Evolutionary conservation across 2,329 filamentous ascomycete species (phyloP).

Genomic region (Sporothrix brunneoviolacea): DNA sequence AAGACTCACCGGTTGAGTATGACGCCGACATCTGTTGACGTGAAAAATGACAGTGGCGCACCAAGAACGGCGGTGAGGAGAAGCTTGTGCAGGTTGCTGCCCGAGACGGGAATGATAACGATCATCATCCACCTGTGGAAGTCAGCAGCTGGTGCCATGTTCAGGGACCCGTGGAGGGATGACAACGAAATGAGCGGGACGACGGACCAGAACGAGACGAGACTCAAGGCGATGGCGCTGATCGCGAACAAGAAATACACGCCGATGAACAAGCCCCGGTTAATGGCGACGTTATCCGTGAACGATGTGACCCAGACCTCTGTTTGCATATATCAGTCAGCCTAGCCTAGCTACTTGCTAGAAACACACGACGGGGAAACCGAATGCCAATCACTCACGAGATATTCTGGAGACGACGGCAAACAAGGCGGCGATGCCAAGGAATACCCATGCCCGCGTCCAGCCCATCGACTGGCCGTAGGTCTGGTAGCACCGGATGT

Average conservation of each 20-base stretch:
- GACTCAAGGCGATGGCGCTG: neutral
- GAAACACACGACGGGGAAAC: neutral
- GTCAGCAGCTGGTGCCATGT: no score
- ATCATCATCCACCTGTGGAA: slow-evolving; percentile 19
- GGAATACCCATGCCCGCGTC: neutral
- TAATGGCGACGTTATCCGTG: neutral
- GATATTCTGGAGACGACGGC: neutral
- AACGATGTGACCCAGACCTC: neutral
- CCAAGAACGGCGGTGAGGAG: slow-evolving; percentile 29
- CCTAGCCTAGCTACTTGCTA: no score
- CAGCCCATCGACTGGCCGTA: slow-evolving; percentile 3
- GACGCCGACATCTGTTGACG: slow-evolving; percentile 32
- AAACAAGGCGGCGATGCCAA: neutral
- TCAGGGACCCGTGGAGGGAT: no score
- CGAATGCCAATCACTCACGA: neutral
- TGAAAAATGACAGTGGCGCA: slow-evolving; percentile 35
- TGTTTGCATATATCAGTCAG: neutral
- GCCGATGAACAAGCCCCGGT: neutral
- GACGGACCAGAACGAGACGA: neutral
- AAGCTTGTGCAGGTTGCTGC: slow-evolving; percentile 24
- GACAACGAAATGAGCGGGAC: neutral
- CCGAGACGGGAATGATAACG: slow-evolving; percentile 32
- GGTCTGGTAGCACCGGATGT: neutral
- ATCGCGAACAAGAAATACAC: neutral
- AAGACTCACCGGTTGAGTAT: slow-evolving; percentile 32